Percentiles rank a stretch among this genome's conserved stretches.
Conservation (phyloP, 2,329 filamentous ascomycete genomes). For the Sclerotinia glacialis region DNA sequence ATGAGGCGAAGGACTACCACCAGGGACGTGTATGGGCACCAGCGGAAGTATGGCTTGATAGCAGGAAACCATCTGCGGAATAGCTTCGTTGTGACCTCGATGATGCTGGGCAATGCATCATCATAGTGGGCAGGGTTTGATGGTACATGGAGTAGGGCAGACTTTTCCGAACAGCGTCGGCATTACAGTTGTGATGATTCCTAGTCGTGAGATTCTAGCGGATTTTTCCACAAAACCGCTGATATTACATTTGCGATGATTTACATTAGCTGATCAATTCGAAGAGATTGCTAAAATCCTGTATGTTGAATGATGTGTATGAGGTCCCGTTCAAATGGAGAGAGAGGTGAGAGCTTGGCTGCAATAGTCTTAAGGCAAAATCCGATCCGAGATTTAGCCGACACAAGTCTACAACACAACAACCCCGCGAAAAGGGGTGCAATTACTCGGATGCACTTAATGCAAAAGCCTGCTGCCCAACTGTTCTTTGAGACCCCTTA, state of each 20-base stretch:
- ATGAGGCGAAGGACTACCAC: conserved; percentile 30
- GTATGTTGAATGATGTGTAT: not conserved
- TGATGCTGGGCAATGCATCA: not conserved
- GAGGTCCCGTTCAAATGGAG: not conserved
- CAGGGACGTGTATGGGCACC: conserved; percentile 25
- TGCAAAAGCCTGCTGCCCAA: no score
- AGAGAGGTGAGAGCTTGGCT: not conserved
- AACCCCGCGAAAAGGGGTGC: not conserved
- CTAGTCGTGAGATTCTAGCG: not conserved
- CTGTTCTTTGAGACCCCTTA: no score
- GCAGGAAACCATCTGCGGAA: not conserved
- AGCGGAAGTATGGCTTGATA: conserved; percentile 31
- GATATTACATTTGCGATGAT: not conserved
- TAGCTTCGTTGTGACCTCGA: not conserved
- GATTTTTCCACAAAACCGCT: not conserved
- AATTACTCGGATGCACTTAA: not conserved
- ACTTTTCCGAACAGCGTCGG: not conserved
- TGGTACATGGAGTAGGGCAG: not conserved
- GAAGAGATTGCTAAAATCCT: not conserved
- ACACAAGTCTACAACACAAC: no score
- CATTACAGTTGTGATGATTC: not conserved
- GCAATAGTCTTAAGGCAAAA: not conserved
- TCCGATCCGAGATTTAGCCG: not conserved
- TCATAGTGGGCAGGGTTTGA: not conserved
- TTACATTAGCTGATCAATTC: not conserved